Evolutionary conservation across 768 basidiomycete species (phyloP).

Genomic region (Boletellus ananiceps): DNA sequence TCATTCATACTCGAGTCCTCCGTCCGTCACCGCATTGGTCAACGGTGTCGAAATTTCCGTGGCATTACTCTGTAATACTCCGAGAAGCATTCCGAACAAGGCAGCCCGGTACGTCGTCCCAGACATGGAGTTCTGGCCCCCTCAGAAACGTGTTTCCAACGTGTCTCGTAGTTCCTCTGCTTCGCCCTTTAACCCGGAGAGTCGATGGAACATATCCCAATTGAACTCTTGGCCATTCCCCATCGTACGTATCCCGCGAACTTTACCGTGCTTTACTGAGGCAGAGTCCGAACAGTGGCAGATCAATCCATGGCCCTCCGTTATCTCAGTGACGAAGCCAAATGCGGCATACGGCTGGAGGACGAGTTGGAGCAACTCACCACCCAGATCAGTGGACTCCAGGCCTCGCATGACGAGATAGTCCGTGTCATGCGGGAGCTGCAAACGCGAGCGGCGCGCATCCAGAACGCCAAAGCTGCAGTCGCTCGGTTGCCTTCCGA

Average conservation of each 20-base stretch:
- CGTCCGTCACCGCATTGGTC: not conserved
- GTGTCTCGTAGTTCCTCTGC: constrained; percentile 17
- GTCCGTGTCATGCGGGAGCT: constrained; percentile 23
- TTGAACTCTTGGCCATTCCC: constrained; percentile 18
- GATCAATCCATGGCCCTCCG: constrained; percentile 21
- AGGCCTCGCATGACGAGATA: constrained; percentile 29
- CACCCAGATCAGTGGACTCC: constrained; percentile 23
- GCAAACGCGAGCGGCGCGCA: constrained; percentile 27
- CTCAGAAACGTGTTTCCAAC: constrained; percentile 29
- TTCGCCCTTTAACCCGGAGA: constrained; percentile 26
- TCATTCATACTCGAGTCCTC: not conserved
- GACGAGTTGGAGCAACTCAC: constrained; percentile 27
- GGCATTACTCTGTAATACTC: constrained; percentile 8
- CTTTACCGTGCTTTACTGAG: constrained; percentile 2
- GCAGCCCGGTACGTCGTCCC: constrained; percentile 13
- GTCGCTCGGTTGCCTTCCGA: constrained; percentile 30
- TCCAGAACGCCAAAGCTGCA: constrained; percentile 28
- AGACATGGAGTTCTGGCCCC: not conserved
- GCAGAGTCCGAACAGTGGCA: constrained; percentile 1
- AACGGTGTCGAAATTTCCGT: constrained; percentile 20
- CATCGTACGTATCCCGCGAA: constrained; percentile 16
- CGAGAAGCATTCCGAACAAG: constrained; percentile 18
- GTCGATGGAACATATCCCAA: constrained; percentile 17
- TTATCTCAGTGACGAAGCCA: constrained; percentile 20
- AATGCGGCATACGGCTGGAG: constrained; percentile 1